Evolutionary conservation across 2,329 filamentous ascomycete genomes (phyloP).

Genomic region (Penicillium sp.): DNA sequence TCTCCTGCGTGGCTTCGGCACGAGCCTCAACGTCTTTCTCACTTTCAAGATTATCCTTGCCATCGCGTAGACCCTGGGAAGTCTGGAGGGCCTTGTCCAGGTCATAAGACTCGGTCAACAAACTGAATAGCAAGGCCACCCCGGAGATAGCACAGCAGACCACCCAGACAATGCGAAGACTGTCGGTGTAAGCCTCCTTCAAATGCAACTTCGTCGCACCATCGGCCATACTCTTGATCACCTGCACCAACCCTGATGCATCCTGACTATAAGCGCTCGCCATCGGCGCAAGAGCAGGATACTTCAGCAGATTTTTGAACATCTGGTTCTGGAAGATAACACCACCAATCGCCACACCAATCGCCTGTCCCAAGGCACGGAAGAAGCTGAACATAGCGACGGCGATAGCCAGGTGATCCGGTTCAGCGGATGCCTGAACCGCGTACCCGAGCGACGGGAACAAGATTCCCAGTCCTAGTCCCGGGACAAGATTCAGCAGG

Average conservation of each 20-base stretch:
- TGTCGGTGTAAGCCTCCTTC: conserved; percentile 55
- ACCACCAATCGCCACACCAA: conserved; percentile 67
- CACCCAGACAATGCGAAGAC: conserved; percentile 56
- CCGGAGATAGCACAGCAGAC: conserved; percentile 56
- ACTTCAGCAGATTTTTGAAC: conserved; percentile 50
- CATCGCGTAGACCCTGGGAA: conserved; percentile 22
- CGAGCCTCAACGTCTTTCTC: conserved; percentile 20
- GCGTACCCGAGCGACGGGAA: conserved; percentile 64
- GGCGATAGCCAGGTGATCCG: conserved; percentile 59
- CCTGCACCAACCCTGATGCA: conserved; percentile 58
- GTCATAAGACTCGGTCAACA: conserved; percentile 53
- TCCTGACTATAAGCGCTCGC: conserved; percentile 56
- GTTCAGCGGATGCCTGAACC: conserved; percentile 61
- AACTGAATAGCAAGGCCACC: conserved; percentile 52
- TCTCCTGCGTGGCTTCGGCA: conserved; percentile 3
- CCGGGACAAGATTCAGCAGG: conserved; percentile 60
- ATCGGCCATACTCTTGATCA: conserved; percentile 56
- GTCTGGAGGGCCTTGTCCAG: conserved; percentile 42
- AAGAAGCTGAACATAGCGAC: conserved; percentile 68
- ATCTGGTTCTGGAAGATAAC: conserved; percentile 70
- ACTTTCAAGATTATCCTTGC: conserved; percentile 1
- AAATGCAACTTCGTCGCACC: conserved; percentile 44
- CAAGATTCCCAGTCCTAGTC: conserved; percentile 63
- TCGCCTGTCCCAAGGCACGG: conserved; percentile 62
- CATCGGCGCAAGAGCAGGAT: conserved; percentile 49